phyloP scores from a whole-genome alignment of 2,329 filamentous ascomycete genomes.

The Oidium heveae region DNA sequence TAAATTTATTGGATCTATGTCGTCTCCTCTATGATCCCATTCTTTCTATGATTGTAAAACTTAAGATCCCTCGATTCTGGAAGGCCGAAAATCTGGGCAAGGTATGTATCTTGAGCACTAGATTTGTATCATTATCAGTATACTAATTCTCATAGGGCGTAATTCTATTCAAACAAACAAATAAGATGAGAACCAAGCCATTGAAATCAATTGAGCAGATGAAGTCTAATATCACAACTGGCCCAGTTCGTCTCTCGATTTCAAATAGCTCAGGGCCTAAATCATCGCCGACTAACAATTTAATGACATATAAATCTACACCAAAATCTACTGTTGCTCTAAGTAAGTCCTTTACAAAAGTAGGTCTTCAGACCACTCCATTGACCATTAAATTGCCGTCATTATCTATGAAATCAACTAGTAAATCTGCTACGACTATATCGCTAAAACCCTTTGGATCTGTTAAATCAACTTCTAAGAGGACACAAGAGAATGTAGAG shows the following conservation, averaged over 20 bases:
- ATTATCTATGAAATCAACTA: background rate
- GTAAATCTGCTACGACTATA: background rate
- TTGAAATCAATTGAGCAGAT: background rate
- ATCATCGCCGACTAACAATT: background rate
- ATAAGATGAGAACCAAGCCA: constrained; percentile 10
- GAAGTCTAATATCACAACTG: background rate
- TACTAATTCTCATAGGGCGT: constrained; percentile 8
- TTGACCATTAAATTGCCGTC: background rate
- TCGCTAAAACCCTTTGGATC: constrained; percentile 1
- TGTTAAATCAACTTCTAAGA: constrained; percentile 6
- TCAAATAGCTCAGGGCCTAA: background rate
- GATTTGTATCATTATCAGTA: background rate
- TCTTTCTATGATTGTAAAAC: constrained; percentile 20
- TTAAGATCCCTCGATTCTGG: constrained; percentile 24
- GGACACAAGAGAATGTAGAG: constrained; percentile 2
- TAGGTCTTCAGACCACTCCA: background rate
- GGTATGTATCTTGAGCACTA: constrained; percentile 9
- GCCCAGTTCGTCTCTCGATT: constrained; percentile 1
- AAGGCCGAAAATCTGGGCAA: constrained; percentile 16
- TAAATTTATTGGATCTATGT: constrained; percentile 25
- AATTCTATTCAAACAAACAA: constrained; percentile 10
- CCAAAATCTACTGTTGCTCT: background rate
- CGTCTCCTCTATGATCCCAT: constrained; percentile 24
- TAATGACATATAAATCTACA: background rate
- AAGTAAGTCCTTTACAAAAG: background rate